Base-by-base conservation (phyloP, 345 rosid species). In the Eucalyptus microcorys region DNA sequence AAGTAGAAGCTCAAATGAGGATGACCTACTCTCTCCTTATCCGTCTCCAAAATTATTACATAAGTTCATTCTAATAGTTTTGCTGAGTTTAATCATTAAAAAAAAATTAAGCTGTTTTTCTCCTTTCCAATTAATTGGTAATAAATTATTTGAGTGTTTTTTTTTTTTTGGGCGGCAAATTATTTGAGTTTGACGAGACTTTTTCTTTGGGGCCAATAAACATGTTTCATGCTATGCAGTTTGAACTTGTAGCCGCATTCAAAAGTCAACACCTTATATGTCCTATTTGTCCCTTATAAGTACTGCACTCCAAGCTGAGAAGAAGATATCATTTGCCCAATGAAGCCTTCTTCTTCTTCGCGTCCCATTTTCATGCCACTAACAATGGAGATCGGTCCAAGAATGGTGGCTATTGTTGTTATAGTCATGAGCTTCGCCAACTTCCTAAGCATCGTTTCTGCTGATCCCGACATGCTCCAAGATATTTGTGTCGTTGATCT, bases 401-500 rank as follows among this genome's bases (percentile, higher is more conserved):
- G 83, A 37, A 71, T 71, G 59, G 64, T 40, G 53, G 43, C 87
- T 34, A 34, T 42, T 8, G 32, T 34, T 52, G 61, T 86, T 34
- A 17, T 61, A 2, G 45, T 49, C 16, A 43, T 87, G 83, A 68
- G 52, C 52, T 64, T 88, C 3, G 86, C 80, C 42, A 1, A 81
- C 49, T 80, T 81, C 71, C 80, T 93, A 79, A 88, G 88, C 88
- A 40, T 89, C 49, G 90, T 91, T 79, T 5, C 87, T 19, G 95
- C 96, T 24, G 99, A 96, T 90, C 92, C 95, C 27, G 95, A 93
- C 86, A 21, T 90, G 91, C 98, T 96, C 90, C 99, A 96, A 93
- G 99, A 96, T 91, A 53, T 96, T 21, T 96, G 98, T 86, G 98
- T 96, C 45, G 97, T 98, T 45, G 96, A 96, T 90, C 93, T 91